A percentile compares a stretch with the other conserved stretches of the same genome.
These are phyloP conservation scores for Acanthamoeba royreba DNA, from an alignment of 208 protist species.

Conservation along the genomic window DNA sequence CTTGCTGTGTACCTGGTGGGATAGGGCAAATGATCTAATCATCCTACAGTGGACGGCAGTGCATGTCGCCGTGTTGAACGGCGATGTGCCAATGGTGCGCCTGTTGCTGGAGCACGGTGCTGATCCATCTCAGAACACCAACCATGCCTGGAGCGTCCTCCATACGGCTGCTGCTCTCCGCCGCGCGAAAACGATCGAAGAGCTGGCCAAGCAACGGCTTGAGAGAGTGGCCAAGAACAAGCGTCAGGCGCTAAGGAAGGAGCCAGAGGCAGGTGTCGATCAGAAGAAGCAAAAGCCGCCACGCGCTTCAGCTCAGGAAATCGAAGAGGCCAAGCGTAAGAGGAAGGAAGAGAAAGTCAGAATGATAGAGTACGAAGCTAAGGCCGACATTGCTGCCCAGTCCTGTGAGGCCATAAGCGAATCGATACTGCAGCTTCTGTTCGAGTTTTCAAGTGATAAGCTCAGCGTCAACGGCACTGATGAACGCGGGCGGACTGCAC, in stretches of 20 bases:
- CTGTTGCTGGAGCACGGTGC: constrained; percentile 14
- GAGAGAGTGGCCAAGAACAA: background rate
- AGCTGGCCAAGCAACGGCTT: background rate
- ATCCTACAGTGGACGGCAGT: background rate
- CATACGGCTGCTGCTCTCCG: background rate
- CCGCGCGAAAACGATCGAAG: background rate
- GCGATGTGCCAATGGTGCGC: background rate
- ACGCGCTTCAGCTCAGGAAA: background rate
- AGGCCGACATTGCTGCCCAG: background rate
- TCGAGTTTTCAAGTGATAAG: background rate
- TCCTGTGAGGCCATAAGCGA: background rate
- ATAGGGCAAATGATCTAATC: background rate
- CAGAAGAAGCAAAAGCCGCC: background rate
- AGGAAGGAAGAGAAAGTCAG: background rate
- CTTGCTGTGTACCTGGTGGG: background rate
- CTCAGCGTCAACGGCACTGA: background rate
- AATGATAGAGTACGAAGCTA: background rate
- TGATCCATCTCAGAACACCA: constrained; percentile 1
- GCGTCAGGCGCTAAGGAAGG: background rate
- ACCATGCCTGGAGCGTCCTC: constrained; percentile 18
- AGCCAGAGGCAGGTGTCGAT: background rate
- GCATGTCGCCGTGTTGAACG: background rate
- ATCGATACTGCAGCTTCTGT: background rate
- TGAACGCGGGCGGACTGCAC: background rate
- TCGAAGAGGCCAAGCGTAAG: background rate